Evolutionary conservation across 1,139 yeast species (phyloP).

Genomic region (Meyerozyma carpophila): DNA sequence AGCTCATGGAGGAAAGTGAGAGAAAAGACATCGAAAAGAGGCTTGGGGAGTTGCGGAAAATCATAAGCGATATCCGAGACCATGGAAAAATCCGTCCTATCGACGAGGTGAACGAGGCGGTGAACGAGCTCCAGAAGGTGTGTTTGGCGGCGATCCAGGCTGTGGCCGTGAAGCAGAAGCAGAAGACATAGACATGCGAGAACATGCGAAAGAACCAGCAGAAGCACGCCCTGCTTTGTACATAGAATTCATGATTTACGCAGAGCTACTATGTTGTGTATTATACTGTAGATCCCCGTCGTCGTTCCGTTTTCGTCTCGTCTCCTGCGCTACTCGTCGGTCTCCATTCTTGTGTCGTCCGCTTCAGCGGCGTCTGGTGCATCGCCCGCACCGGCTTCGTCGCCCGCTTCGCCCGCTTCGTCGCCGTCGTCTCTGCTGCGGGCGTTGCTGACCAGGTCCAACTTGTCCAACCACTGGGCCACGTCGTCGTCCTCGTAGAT

Average conservation of each 20-base stretch:
- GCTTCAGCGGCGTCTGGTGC: conserved; percentile 16
- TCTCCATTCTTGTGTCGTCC: conserved; percentile 3
- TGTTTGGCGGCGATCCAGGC: conserved; percentile 48
- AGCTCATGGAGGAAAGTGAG: conserved; percentile 33
- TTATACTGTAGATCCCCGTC: not conserved
- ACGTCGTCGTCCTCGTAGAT: conserved; percentile 85
- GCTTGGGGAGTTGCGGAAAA: conserved; percentile 32
- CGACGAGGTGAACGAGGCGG: conserved; percentile 32
- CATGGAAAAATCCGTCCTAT: conserved; percentile 29
- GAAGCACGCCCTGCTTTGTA: too few species aligned
- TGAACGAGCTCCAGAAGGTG: conserved; percentile 46
- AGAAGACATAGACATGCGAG: conserved; percentile 3
- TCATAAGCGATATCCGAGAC: conserved; percentile 44
- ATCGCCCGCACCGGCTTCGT: conserved; percentile 27
- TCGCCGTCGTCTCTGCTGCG: conserved; percentile 41
- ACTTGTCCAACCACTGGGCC: conserved; percentile 68
- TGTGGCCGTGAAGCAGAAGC: conserved; percentile 43
- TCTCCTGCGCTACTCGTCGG: not conserved
- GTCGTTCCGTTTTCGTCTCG: not conserved
- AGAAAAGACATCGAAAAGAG: conserved; percentile 21
- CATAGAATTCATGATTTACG: too few species aligned
- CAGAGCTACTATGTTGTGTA: conserved; percentile 2
- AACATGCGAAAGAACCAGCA: not conserved
- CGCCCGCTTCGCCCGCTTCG: conserved; percentile 34
- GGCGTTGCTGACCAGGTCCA: conserved; percentile 55